A percentile compares a stretch with the other conserved stretches of the same genome.
These are phyloP conservation scores for Pseudocercospora fuligena DNA, from an alignment of 2,329 filamentous ascomycete species.

Conservation along the genomic window DNA sequence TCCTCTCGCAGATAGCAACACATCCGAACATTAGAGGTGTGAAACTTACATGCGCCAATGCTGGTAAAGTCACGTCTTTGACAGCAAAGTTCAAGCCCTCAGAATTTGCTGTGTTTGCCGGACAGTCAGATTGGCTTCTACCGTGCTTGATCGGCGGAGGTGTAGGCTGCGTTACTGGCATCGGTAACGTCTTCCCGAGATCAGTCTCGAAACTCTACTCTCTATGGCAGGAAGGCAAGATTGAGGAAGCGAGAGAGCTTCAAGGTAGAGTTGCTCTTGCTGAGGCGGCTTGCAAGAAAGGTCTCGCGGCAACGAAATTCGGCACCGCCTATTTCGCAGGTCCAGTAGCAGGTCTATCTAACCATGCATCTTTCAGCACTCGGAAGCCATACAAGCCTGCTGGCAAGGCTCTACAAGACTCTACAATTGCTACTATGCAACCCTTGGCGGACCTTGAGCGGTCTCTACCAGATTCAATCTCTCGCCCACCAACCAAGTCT, in stretches of 20 bases:
- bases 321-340: slow-evolving; percentile 55
- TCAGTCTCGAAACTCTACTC: slow-evolving; percentile 63
- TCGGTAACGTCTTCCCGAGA: slow-evolving; percentile 60
- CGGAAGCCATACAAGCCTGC: slow-evolving; percentile 26
- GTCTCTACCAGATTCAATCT: slow-evolving; percentile 16
- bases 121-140: slow-evolving; percentile 70
- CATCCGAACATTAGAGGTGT: slow-evolving; percentile 65
- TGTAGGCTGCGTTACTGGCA: slow-evolving; percentile 56
- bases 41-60: slow-evolving; percentile 67
- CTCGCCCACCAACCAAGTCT: neutral
- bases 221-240: slow-evolving; percentile 62
- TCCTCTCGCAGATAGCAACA: slow-evolving; percentile 60
- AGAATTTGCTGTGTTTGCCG: slow-evolving; percentile 67
- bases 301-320: slow-evolving; percentile 70
- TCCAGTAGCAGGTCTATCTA: slow-evolving; percentile 25
- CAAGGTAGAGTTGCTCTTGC: slow-evolving; percentile 67
- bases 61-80: slow-evolving; percentile 63
- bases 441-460: slow-evolving; percentile 23
- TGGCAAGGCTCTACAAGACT: slow-evolving; percentile 39
- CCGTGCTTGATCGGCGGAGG: slow-evolving; percentile 54
- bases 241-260: slow-evolving; percentile 62
- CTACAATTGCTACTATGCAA: slow-evolving; percentile 34
- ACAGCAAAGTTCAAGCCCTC: slow-evolving; percentile 57
- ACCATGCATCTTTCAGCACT: slow-evolving; percentile 18
- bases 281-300: slow-evolving; percentile 69